phyloP scores from a whole-genome alignment of 129 eudicot species.

The Flaveria robusta region DNA sequence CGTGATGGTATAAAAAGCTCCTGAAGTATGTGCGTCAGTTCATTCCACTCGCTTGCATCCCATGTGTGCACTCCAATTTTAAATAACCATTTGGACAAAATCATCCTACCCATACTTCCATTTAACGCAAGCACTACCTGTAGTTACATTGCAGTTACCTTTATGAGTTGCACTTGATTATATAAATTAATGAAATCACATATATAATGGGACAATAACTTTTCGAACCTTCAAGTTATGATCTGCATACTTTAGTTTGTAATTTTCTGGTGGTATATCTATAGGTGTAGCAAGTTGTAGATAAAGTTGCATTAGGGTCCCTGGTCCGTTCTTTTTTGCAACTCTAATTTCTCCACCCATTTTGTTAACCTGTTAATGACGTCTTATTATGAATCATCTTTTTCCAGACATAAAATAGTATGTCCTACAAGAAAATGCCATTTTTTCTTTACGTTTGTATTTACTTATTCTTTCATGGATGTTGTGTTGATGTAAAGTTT shows the following conservation, averaged over 20 bases:
- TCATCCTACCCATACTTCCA: conserved; percentile 68
- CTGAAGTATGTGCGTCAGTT: conserved; percentile 71
- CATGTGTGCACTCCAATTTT: conserved; percentile 52
- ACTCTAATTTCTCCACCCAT: conserved; percentile 58
- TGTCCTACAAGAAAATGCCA: conserved; percentile 3
- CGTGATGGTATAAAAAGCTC: conserved; percentile 50
- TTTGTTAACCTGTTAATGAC: conserved; percentile 36
- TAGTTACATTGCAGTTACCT: conserved; percentile 22
- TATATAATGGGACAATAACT: neutral
- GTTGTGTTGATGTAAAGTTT: neutral
- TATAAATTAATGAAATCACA: neutral
- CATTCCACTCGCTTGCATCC: conserved; percentile 92
- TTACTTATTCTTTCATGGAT: neutral
- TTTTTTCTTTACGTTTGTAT: neutral
- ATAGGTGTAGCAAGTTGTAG: conserved; percentile 60
- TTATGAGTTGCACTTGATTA: neutral
- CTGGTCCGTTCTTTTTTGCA: conserved; percentile 82
- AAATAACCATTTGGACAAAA: conserved; percentile 64
- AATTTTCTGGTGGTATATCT: conserved; percentile 48
- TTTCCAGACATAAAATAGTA: conserved; percentile 1
- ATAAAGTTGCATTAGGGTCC: conserved; percentile 82
- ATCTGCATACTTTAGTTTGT: conserved; percentile 48
- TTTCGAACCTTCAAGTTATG: conserved; percentile 61
- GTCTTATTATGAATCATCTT: neutral
- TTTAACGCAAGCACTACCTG: conserved; percentile 87